Base-by-base conservation (phyloP, 441 rosid genomes). In the Eutrema salsugineum region DNA sequence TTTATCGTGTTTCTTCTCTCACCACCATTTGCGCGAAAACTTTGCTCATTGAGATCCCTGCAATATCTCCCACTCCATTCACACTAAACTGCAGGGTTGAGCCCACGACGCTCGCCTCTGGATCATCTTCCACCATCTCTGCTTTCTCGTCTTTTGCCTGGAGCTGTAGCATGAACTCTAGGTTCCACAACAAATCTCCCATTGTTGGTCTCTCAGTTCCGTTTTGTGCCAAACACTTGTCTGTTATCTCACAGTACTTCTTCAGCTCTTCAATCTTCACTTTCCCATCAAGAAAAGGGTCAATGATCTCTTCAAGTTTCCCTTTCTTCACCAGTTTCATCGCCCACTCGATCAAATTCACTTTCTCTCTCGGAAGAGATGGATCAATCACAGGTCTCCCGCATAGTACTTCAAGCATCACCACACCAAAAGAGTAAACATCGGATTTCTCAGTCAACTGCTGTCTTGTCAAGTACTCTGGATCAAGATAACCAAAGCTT, bases 391-490 rank as follows among this genome's bases (percentile, higher is more conserved):
- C 96, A 2, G 97, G 84, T 73, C 98, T 83, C 6, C 94, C 96
- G 0, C 88, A 84, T 6, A 93, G 68, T 17, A 89, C 80, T 74
- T 93, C 98, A 11, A 89, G 82, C 86, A 93, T 85, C 46, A 93
- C 96, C 11, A 93, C 98, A 49, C 98, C 98, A 22, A 93, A 93
- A 6, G 98, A 91, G 82, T 93, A 93, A 38, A 93, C 89, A 79
- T 90, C 97, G 0, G 98, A 90, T 77, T 88, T 93, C 63, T 90
- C 90, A 0, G 91, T 88, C 59, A 93, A 71, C 8, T 89, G 93
- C 63, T 87, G 97, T 64, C 88, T 87, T 0, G 86, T 83, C 64
- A 88, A 75, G 73, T 93, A 93, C 82, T 93, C 97, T 0, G 97
- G 98, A 78, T 93, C 98, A 2, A 93, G 88, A 66, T 93, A 93